These are phyloP conservation scores for Hanseniaspora vineae DNA, from an alignment of 805 yeast genomes.

Conservation along the genomic window DNA sequence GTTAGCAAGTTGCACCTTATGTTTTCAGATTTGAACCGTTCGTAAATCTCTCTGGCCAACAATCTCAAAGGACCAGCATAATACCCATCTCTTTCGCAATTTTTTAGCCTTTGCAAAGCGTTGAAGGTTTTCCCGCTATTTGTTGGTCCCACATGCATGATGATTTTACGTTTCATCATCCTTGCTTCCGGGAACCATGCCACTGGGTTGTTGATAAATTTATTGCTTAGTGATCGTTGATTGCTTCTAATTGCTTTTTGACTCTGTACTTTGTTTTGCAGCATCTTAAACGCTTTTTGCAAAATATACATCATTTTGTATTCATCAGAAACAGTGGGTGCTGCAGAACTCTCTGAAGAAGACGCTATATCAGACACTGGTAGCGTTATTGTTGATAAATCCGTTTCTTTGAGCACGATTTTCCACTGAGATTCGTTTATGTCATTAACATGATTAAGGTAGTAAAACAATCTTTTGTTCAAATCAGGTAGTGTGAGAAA, in stretches of 20 bases:
- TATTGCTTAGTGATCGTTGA: background rate
- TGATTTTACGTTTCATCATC: constrained; percentile 58
- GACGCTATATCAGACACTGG: too few relatives aligned
- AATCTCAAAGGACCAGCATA: constrained; percentile 92
- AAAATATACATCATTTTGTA: background rate
- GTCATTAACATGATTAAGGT: background rate
- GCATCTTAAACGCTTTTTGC: background rate
- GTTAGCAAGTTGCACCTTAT: constrained; percentile 74
- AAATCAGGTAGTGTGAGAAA: background rate
- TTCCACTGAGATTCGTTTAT: background rate
- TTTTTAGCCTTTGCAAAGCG: constrained; percentile 57
- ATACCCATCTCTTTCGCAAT: constrained; percentile 53
- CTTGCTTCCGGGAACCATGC: constrained; percentile 84
- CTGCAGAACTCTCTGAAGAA: background rate
- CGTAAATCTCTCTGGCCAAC: constrained; percentile 84
- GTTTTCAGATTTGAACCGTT: constrained; percentile 55
- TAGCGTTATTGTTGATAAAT: background rate
- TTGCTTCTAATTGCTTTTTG: background rate
- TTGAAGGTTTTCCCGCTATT: constrained; percentile 89
- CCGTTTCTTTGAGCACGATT: background rate
- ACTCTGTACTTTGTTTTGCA: background rate
- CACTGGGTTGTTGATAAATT: constrained; percentile 34
- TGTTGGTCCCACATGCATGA: constrained; percentile 97
- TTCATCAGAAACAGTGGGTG: background rate
- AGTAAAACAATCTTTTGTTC: background rate